Base-by-base conservation (phyloP, 176 grass and related monocot species). In the Dendrocalamus sinicus region DNA sequence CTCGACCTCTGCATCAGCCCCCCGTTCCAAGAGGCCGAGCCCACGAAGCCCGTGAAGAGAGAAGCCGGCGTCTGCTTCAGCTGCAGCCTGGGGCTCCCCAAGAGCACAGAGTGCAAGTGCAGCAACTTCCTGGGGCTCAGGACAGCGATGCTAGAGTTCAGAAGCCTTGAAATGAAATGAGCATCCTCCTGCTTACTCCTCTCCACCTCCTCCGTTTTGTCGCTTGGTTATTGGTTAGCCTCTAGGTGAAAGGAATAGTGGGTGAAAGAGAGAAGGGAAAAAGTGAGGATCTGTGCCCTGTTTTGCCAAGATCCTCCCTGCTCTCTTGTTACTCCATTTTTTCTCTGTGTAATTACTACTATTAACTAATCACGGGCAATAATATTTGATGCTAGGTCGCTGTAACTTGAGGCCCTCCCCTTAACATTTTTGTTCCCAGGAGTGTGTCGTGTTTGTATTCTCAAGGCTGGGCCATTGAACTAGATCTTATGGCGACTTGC, bases 1-100 rank as follows among this genome's bases (percentile, higher is more conserved):
- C 67, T 98, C 83, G 96, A 98, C 40, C 93, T 98, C 1, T 92
- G 91, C 81, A 98, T 98, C 76, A 95, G 93, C 90, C 93, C 92
- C 14, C 96, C 91, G 16, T 74, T 83, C 50, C 86, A 50, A 70
- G 89, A 92, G 75, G 28, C 26, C 13, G 91, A 94, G 63, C 2
- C 83, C n/a, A 63, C 87, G 43, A 89, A 88, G 82, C 87, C 92
- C 1, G 82, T 88, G 51, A 93, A 95, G 85, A 74, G 82, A n/a
- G 91, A 91, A 40, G n/a, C 47, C 26, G 81, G 90, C 14, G 48
- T 90, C 17, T 94, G 95, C 88, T 97, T 94, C 92, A 91, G 90
- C 80, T 97, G 94, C 88, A 89, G 88, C 72, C 80, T 94, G 88
- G 94, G 94, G 14, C 64, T 92, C 44, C 88, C 89, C 83, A 92